Percentiles rank a stretch among this genome's conserved stretches.
Conservation (phyloP, 78 protist species). For the Paulinella micropora region DNA sequence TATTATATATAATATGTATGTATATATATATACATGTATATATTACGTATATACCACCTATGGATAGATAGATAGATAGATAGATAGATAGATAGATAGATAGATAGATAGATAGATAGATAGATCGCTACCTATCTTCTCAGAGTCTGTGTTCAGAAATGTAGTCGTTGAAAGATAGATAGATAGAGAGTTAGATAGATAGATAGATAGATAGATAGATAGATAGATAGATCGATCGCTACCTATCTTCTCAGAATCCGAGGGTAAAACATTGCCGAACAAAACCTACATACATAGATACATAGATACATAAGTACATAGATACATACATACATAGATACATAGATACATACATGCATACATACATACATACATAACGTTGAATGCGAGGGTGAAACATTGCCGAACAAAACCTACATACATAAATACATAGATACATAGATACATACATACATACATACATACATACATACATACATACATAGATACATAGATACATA, state of each 20-base stretch:
- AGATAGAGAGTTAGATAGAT: background rate
- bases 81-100: background rate
- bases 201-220: background rate
- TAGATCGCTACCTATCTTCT: background rate
- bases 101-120: background rate
- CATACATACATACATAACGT: background rate
- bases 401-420: background rate
- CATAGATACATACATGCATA: background rate
- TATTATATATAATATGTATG: too few relatives aligned
- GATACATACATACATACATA: background rate
- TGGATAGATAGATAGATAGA: background rate
- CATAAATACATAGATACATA: background rate
- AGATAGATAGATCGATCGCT: background rate
- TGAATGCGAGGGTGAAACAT: background rate
- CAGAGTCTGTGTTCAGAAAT: too few relatives aligned
- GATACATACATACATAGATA: background rate
- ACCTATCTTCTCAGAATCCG: background rate
- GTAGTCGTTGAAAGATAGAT: background rate
- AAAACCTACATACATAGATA: background rate
- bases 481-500: background rate
- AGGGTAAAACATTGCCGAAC: too few relatives aligned
- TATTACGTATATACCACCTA: background rate
- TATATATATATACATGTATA: background rate
- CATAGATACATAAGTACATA: background rate
- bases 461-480: background rate